phyloP scores from a whole-genome alignment of 805 yeast genomes.

The Metschnikowia similis region DNA sequence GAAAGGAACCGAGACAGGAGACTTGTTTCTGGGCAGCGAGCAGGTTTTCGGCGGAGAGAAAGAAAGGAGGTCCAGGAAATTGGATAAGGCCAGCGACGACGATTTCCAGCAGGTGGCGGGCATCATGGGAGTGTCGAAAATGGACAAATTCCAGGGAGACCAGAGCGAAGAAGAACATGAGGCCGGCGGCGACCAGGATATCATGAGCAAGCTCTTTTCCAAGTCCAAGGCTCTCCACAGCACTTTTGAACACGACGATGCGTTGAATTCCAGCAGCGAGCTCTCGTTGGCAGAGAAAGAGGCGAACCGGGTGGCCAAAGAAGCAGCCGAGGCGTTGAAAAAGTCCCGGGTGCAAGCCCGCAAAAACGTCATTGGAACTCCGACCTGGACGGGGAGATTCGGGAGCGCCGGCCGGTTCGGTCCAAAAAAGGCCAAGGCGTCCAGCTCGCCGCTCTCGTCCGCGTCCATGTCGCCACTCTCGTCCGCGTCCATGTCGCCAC shows the following conservation, averaged over 20 bases:
- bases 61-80: slow-evolving; percentile 29
- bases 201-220: slow-evolving; percentile 74
- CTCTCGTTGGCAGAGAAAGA: slow-evolving; percentile 55
- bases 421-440: neutral
- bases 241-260: slow-evolving; percentile 72
- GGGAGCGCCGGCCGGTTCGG: slow-evolving; percentile 65
- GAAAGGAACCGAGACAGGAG: slow-evolving; percentile 66
- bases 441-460: slow-evolving; percentile 35
- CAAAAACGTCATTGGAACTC: slow-evolving; percentile 59
- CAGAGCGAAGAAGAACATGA: slow-evolving; percentile 32
- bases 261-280: slow-evolving; percentile 55
- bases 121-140: slow-evolving; percentile 67
- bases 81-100: slow-evolving; percentile 48
- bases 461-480: slow-evolving; percentile 41
- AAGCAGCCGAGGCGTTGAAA: slow-evolving; percentile 53
- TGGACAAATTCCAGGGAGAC: slow-evolving; percentile 60
- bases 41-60: slow-evolving; percentile 29
- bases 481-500: slow-evolving; percentile 18
- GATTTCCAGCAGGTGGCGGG: slow-evolving; percentile 62
- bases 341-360: slow-evolving; percentile 56
- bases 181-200: slow-evolving; percentile 44
- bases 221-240: slow-evolving; percentile 63
- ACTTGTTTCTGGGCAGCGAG: slow-evolving; percentile 51
- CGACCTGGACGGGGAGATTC: slow-evolving; percentile 94
- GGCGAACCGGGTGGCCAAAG: slow-evolving; percentile 53